Percentiles rank a stretch among this genome's conserved stretches.
phyloP scores from a whole-genome alignment of 2,329 filamentous ascomycete genomes.

The Penicillium sp. region DNA sequence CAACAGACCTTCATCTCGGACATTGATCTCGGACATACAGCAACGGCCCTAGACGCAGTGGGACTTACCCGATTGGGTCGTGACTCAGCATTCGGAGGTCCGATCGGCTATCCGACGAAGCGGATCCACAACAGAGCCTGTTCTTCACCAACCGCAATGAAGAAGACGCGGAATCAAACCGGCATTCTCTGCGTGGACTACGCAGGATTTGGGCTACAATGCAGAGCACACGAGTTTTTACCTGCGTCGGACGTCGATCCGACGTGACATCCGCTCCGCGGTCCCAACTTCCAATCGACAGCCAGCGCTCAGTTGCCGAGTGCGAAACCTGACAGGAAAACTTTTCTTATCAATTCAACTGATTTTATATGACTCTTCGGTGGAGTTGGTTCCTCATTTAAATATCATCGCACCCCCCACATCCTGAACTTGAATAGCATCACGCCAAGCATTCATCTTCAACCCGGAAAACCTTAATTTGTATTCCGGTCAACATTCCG shows the following conservation, averaged over 20 bases:
- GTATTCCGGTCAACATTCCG: background rate
- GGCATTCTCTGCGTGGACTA: constrained; percentile 7
- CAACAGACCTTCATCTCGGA: background rate
- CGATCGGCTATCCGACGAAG: constrained; percentile 25
- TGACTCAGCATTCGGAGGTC: constrained; percentile 17
- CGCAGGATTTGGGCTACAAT: constrained; percentile 12
- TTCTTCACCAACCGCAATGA: constrained; percentile 12
- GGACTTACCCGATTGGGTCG: background rate
- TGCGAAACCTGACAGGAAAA: constrained; percentile 11
- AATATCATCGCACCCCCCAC: constrained; percentile 2
- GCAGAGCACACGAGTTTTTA: constrained; percentile 4
- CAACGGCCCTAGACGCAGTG: too few species aligned
- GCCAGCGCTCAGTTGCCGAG: constrained; percentile 17
- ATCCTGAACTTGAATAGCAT: background rate
- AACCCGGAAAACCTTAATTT: background rate
- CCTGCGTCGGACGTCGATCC: constrained; percentile 20
- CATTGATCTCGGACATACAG: too few species aligned
- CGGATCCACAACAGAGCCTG: constrained; percentile 13
- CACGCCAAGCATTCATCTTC: constrained; percentile 6
- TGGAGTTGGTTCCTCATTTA: background rate
- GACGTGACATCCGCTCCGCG: constrained; percentile 14
- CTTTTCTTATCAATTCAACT: constrained; percentile 6
- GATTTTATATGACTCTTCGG: constrained; percentile 4
- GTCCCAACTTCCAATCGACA: constrained; percentile 21
- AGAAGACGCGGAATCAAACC: constrained; percentile 19